These are phyloP conservation scores for Planoprotostelium fungivorum DNA, from an alignment of 78 protist genomes.

Conservation along the genomic window DNA sequence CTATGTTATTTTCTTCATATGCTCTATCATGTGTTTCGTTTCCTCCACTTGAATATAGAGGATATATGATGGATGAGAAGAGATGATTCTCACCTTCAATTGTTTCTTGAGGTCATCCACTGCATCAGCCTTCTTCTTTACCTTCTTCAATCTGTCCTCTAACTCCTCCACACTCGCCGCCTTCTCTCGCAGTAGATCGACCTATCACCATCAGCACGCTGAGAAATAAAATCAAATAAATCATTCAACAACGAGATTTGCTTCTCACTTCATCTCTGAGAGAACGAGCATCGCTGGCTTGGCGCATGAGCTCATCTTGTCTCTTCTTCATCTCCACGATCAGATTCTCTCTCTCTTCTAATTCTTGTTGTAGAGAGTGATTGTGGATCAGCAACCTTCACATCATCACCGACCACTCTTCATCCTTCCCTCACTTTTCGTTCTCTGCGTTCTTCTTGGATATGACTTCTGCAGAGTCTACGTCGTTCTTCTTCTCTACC, in stretches of 20 bases:
- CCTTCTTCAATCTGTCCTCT: slow-evolving; percentile 42
- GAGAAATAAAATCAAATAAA: not conserved
- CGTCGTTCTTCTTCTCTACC: not conserved
- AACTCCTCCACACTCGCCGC: slow-evolving; percentile 12
- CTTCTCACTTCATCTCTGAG: not conserved
- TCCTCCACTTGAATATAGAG: too few relatives aligned
- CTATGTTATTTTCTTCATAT: too few relatives aligned
- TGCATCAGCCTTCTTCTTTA: slow-evolving; percentile 42
- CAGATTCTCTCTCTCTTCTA: not conserved
- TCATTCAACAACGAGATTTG: not conserved
- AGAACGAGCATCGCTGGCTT: not conserved
- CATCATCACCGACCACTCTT: too few relatives aligned
- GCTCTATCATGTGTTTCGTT: too few relatives aligned
- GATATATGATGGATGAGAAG: too few relatives aligned
- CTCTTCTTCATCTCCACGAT: not conserved
- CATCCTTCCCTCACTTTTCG: too few relatives aligned
- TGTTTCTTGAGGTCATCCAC: slow-evolving; percentile 29
- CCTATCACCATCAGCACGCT: too few relatives aligned
- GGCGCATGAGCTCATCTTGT: not conserved
- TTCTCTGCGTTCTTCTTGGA: not conserved
- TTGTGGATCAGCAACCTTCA: not conserved
- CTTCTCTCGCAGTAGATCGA: slow-evolving; percentile 50
- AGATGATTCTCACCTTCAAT: slow-evolving; percentile 17
- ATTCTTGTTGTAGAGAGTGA: not conserved
- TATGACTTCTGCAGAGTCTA: not conserved